These are phyloP conservation scores for Pichia exigua DNA, from an alignment of 805 yeast species.

Conservation along the genomic window DNA sequence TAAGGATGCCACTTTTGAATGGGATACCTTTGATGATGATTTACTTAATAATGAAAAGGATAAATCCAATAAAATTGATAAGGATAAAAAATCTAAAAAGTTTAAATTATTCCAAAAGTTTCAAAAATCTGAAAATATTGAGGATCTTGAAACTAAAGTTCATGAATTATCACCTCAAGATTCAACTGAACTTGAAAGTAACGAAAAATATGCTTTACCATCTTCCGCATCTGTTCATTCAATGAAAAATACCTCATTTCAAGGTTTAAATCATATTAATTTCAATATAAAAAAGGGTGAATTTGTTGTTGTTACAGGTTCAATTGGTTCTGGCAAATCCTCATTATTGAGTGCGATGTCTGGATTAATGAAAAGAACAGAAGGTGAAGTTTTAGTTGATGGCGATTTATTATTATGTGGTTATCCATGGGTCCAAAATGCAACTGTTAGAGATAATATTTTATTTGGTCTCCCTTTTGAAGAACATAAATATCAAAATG, in stretches of 20 bases:
- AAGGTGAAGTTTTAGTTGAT: constrained; percentile 44
- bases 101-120: not conserved
- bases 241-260: constrained; percentile 18
- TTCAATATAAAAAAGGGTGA: constrained; percentile 55
- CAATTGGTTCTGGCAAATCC: constrained; percentile 61
- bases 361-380: constrained; percentile 55
- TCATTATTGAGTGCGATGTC: constrained; percentile 63
- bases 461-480: constrained; percentile 55
- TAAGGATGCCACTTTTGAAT: constrained; percentile 51
- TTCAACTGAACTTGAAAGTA: constrained; percentile 1
- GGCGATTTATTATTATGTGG: constrained; percentile 53
- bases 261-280: constrained; percentile 46
- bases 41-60: constrained; percentile 16
- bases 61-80: not conserved
- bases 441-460: constrained; percentile 69
- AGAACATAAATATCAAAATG: constrained; percentile 40
- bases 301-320: constrained; percentile 68
- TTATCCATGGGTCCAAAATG: constrained; percentile 77
- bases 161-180: not conserved
- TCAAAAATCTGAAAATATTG: not conserved
- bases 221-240: not conserved
- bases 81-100: not conserved
- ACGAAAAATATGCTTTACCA: not conserved
- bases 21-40: constrained; percentile 45
- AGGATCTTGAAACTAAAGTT: not conserved